Evolutionary conservation across 2,329 filamentous ascomycete species (phyloP), one percentile per base, ranked within the genome.

Genomic region (Talaromyces verruculosus): DNA sequence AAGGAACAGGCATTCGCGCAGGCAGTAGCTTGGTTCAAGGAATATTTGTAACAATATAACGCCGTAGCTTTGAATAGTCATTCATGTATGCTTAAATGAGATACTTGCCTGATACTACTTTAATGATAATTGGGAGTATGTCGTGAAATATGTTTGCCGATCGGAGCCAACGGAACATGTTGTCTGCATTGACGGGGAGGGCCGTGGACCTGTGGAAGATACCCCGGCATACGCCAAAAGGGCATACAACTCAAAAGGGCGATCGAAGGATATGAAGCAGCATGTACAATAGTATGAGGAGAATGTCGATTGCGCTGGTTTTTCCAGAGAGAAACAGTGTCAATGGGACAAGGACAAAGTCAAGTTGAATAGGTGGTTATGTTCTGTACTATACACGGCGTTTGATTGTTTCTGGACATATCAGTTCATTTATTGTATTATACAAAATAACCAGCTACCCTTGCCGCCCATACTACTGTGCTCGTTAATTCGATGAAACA

Each of bases 1-100:
- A 93, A 92, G 84, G 91, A 96, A 79, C 87, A 90, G 79, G 91
- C 92, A 5, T 95, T 95, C 75, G 73, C 84, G 69, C 92, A 95
- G 82, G 91, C 91, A 41, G 83, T 93, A 61, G 76, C 82, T 62
- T 96, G 92, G 92, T 93, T 96, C 71, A 84, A 91, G 70, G 82
- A 88, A 76, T 82, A 85, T 75, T 75, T 90, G 68, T 53, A 33
- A 33, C 2, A 13, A 51, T 3, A 30, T 51, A 51, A 17, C 5
- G 10, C 1, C 28, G 45, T 25, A 47, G 45, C 11, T 15, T 22
- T 47, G 10, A 47, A 13, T 22, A 5, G 4, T 22, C 43, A 13
- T 10, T 51, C 47, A 30, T 17, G 5, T 51, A 51, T 28, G 19
- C 6, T 17, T 17, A 28, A 49, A 28, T 51, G 5, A 51, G 22